These are phyloP conservation scores for Penicillium palitans DNA, from an alignment of 2,329 filamentous ascomycete species.

Conservation along the genomic window DNA sequence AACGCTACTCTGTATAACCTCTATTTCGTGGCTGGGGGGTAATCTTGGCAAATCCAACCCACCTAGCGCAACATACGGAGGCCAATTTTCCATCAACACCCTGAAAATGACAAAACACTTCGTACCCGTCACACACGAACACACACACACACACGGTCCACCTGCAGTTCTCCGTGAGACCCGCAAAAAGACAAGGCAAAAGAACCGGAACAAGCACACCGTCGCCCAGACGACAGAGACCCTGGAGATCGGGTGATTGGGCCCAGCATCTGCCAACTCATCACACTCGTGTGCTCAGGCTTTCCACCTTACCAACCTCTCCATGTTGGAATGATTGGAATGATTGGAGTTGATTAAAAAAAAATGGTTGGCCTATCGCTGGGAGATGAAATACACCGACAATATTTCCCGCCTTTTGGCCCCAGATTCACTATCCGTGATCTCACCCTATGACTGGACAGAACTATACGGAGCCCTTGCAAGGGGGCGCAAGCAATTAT, in stretches of 20 bases:
- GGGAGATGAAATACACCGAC: not conserved
- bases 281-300: conserved; percentile 16
- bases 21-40: conserved; percentile 1
- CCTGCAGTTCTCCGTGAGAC: conserved; percentile 12
- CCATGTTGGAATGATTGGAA: not conserved
- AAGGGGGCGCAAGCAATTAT: conserved; percentile 24
- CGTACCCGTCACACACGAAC: conserved; percentile 16
- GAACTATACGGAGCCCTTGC: conserved; percentile 1
- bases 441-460: not conserved
- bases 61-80: not conserved
- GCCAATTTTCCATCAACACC: not conserved
- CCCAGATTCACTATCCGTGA: not conserved
- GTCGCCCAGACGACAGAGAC: conserved; percentile 25
- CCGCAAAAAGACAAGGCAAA: conserved; percentile 3
- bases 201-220: not conserved
- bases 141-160: conserved; percentile 17
- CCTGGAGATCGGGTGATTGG: conserved; percentile 21
- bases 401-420: not conserved
- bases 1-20: not conserved
- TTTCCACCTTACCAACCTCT: not conserved
- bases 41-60: not conserved
- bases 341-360: not conserved
- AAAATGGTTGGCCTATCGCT: not conserved
- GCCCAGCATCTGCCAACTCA: conserved; percentile 23
- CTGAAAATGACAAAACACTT: not conserved